phyloP scores from a whole-genome alignment of 257 asterid genomes.

The Petrea volubilis region DNA sequence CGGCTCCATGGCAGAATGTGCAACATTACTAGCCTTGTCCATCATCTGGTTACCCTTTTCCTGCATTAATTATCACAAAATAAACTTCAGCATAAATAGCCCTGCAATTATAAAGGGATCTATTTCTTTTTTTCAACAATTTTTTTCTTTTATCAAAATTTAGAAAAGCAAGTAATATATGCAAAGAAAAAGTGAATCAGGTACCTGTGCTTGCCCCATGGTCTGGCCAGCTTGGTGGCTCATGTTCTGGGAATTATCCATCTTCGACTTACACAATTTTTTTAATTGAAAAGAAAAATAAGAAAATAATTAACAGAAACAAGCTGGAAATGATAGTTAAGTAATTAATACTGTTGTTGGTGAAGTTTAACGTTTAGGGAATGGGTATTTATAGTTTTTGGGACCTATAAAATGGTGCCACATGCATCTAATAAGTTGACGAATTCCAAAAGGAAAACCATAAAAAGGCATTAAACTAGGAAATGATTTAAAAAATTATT shows the following conservation, averaged over 20 bases:
- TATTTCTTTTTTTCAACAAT: no score
- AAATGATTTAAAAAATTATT: neutral
- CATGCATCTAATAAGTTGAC: neutral
- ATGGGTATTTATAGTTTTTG: slow-evolving; percentile 25
- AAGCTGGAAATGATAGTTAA: neutral
- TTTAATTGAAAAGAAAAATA: neutral
- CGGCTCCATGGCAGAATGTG: slow-evolving; percentile 57
- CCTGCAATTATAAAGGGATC: no score
- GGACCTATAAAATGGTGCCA: neutral
- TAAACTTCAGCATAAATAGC: no score
- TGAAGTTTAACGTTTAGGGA: neutral
- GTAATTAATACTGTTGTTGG: neutral
- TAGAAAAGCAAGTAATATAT: no score
- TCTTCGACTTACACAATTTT: neutral
- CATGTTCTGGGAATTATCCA: slow-evolving; percentile 36
- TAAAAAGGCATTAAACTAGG: no score
- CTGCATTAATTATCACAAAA: slow-evolving; percentile 20
- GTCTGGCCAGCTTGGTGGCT: slow-evolving; percentile 41
- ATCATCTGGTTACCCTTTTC: slow-evolving; percentile 53
- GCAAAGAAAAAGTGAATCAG: neutral
- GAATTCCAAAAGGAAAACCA: no score
- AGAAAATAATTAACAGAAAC: no score
- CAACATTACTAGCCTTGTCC: slow-evolving; percentile 55
- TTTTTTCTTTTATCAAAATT: no score
- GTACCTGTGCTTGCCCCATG: slow-evolving; percentile 37